Evolutionary conservation across 1,284 basidiomycete species (phyloP), one percentile per base, ranked within the genome.

Genomic region (Boletus sp.): DNA sequence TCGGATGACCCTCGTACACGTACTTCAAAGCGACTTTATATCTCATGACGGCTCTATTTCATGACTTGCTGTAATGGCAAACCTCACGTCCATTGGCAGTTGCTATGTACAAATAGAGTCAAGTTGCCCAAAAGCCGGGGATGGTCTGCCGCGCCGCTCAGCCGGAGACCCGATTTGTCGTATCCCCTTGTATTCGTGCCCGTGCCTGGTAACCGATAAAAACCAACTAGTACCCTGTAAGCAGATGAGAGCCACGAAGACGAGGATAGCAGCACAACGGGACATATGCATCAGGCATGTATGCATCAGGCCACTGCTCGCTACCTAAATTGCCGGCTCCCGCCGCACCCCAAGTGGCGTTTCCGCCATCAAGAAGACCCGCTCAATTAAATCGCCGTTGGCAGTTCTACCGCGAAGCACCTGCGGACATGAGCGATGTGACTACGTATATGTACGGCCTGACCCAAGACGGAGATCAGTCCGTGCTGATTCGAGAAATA

Each of bases 321-420:
- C 34, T 16, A 38, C 5, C 20, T 25, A n/a, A 48, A 41, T 57
- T 37, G 22, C 59, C 57, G 56, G 41, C 17, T 14, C 1, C 40
- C 22, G 19, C 10, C 23, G 9, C 20, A 1, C n/a, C 20, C 23
- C 8, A 4, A n/a, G 29, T 7, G 13, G 29, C 14, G 13, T 7
- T n/a, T 14, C 25, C 25, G 25, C 12, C 25, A 26, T 26, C 25
- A n/a, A 46, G n/a, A 19, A 30, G 34, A 29, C 14, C 25, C 17
- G 39, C 13, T 17, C 22, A 33, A 37, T 45, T 14, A 25, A 37
- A 42, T 30, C 22, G 10, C 44, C 46, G 38, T 19, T 45, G n/a
- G 41, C 35, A 34, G 13, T 30, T 60, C 57, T 64, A 58, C 60
- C 62, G 58, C 57, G 60, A 62, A 62, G 59, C 52, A 44, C 27